A percentile compares a stretch with the other conserved stretches of the same genome.
These are phyloP conservation scores for Sugiyamaella novakii DNA, from an alignment of 1,139 yeast genomes.

Conservation along the genomic window DNA sequence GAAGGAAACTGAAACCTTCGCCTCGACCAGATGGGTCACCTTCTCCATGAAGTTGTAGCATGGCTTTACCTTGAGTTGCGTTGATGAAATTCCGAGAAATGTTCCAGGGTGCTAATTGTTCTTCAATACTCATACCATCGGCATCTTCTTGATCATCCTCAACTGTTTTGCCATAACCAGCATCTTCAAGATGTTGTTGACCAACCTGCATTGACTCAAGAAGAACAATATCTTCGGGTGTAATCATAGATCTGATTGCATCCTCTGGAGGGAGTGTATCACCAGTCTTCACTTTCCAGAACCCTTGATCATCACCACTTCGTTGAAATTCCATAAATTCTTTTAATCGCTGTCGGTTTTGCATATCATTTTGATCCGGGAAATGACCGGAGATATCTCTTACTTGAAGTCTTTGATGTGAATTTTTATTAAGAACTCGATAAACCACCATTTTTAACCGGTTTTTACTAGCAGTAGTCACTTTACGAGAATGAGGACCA, in stretches of 20 bases:
- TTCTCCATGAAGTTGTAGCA: constrained; percentile 94
- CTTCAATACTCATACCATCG: constrained; percentile 63
- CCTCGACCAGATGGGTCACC: constrained; percentile 97
- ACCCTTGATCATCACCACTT: constrained; percentile 92
- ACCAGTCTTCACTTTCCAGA: constrained; percentile 83
- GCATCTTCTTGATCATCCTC: constrained; percentile 50
- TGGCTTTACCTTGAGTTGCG: constrained; percentile 95
- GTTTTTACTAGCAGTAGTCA: constrained; percentile 89
- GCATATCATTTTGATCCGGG: constrained; percentile 98
- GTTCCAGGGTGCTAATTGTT: constrained; percentile 93
- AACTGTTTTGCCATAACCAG: constrained; percentile 54
- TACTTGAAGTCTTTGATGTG: constrained; percentile 75
- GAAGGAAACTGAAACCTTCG: constrained; percentile 83
- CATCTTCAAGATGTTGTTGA: constrained; percentile 78
- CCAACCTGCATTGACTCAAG: constrained; percentile 94
- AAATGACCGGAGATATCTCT: constrained; percentile 90
- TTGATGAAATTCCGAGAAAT: constrained; percentile 84
- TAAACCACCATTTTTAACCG: constrained; percentile 92
- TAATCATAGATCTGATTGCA: constrained; percentile 77
- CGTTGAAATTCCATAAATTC: constrained; percentile 98
- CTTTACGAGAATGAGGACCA: constrained; percentile 96
- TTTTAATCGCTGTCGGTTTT: constrained; percentile 89
- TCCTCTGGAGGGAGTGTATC: constrained; percentile 78
- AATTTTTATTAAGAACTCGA: constrained; percentile 77
- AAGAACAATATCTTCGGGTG: constrained; percentile 88